Evolutionary conservation across 805 yeast genomes (phyloP).

Genomic region (Ogataea thermomethanolica): DNA sequence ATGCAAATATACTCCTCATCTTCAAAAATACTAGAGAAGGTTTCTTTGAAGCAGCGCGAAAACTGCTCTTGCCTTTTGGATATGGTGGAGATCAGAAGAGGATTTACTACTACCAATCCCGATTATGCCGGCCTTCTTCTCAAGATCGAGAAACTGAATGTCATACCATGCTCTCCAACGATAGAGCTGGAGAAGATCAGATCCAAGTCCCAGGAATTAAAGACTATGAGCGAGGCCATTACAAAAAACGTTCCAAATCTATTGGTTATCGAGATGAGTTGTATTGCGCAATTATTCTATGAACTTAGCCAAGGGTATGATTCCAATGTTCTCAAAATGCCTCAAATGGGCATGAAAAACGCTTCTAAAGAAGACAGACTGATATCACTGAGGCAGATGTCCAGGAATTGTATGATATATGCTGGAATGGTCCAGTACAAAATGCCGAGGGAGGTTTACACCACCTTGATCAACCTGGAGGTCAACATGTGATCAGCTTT

Average conservation of each 20-base stretch:
- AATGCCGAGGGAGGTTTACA: conserved; percentile 84
- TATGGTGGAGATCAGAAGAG: conserved; percentile 64
- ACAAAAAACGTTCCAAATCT: conserved; percentile 77
- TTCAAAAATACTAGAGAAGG: conserved; percentile 53
- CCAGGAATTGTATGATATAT: conserved; percentile 87
- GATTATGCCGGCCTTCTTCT: conserved; percentile 44
- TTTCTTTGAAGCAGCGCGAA: conserved; percentile 53
- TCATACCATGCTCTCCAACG: conserved; percentile 57
- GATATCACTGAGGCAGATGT: conserved; percentile 53
- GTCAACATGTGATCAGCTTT: conserved; percentile 24
- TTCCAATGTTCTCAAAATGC: conserved; percentile 12
- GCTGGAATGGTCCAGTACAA: conserved; percentile 93
- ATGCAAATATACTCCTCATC: conserved; percentile 50
- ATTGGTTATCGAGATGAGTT: conserved; percentile 76
- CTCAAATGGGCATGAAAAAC: conserved; percentile 30
- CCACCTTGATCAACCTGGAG: conserved; percentile 64
- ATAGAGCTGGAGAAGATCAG: conserved; percentile 58
- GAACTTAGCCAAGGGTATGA: conserved; percentile 39
- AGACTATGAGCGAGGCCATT: conserved; percentile 62
- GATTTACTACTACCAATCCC: conserved; percentile 49
- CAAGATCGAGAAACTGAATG: conserved; percentile 53
- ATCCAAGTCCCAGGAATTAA: conserved; percentile 60
- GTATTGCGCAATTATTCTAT: conserved; percentile 57
- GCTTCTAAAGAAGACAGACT: conserved; percentile 51
- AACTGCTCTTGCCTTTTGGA: conserved; percentile 63